Conservation (phyloP, 345 rosid genomes). For the Citrus glauca region DNA sequence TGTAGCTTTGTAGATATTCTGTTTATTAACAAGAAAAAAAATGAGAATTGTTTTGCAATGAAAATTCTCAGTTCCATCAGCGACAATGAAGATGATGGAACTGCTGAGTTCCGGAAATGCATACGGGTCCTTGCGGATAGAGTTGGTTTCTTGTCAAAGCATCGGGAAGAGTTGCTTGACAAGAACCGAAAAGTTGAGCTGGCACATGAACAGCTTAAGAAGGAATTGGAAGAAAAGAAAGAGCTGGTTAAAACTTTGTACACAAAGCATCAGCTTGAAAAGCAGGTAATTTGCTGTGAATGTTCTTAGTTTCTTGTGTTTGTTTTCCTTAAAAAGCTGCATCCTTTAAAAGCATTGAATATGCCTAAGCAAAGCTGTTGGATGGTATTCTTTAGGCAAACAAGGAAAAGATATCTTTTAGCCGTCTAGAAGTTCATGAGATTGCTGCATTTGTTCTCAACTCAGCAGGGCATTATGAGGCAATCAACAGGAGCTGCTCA, state of each 20-base stretch:
- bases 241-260: conserved; percentile 74
- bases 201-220: conserved; percentile 64
- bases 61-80: conserved; percentile 51
- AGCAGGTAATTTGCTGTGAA: conserved; percentile 60
- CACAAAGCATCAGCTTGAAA: conserved; percentile 86
- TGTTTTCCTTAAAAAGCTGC: background rate
- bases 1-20: background rate
- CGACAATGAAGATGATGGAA: conserved; percentile 77
- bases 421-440: conserved; percentile 85
- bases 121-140: conserved; percentile 71
- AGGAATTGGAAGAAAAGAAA: conserved; percentile 78
- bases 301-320: background rate
- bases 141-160: conserved; percentile 71
- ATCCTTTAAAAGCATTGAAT: background rate
- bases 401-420: conserved; percentile 87
- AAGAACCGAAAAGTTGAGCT: conserved; percentile 64
- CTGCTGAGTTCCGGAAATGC: conserved; percentile 68
- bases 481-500: conserved; percentile 64
- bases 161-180: conserved; percentile 74
- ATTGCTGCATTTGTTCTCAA: conserved; percentile 91
- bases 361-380: background rate
- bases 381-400: conserved; percentile 52
- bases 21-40: background rate
- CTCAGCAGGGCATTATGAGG: conserved; percentile 76
- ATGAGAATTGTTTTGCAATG: conserved; percentile 17